Evolutionary conservation across 441 rosid species (phyloP), one percentile per base, ranked within the genome.

Genomic region (Corymbia calophylla): DNA sequence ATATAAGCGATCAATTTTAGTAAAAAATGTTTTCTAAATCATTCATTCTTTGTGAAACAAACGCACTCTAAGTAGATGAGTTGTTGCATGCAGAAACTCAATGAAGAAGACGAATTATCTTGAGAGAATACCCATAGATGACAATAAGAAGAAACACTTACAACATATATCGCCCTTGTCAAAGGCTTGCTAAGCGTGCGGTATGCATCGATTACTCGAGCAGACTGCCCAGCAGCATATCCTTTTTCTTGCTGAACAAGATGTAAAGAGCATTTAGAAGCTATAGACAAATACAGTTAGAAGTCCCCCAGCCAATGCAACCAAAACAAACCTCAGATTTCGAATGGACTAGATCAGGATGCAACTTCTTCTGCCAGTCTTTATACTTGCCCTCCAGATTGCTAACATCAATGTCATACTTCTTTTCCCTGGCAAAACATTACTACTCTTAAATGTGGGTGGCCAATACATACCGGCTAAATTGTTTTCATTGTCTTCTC

Each of bases 261-360:
- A 89, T 56, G 55, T 25, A 56, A 39, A 49, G 68, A 55, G 64
- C 87, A 32, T 13, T 58, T 86, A 55, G 49, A 86, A 86, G 44
- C 47, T 35, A 21, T 55, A 53, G 64, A n/a, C 58, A 86, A 19
- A 86, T 44, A 55, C 1, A 15, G 17, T 77, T 44, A 77, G 84
- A 86, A 51, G 16, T 4, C 12, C 64, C 48, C 6, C 55, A 55
- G 44, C 15, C 66, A 87, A 90, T 23, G 16, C 47, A 54, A 54
- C 21, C 32, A 18, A 32, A 85, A 60, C 88, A 89, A 35, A 98
- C 99, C 99, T 95, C 89, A 8, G 99, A 96, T 91, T 98, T 98
- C 17, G 96, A 93, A 92, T 98, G 99, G 89, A 98, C 99, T 88
- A 98, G 93, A 94, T 98, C 99, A 88, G 99, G 99, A 93, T 98